These are phyloP conservation scores for Macrophomina phaseolina DNA, from an alignment of 2,329 filamentous ascomycete genomes.

Conservation along the genomic window DNA sequence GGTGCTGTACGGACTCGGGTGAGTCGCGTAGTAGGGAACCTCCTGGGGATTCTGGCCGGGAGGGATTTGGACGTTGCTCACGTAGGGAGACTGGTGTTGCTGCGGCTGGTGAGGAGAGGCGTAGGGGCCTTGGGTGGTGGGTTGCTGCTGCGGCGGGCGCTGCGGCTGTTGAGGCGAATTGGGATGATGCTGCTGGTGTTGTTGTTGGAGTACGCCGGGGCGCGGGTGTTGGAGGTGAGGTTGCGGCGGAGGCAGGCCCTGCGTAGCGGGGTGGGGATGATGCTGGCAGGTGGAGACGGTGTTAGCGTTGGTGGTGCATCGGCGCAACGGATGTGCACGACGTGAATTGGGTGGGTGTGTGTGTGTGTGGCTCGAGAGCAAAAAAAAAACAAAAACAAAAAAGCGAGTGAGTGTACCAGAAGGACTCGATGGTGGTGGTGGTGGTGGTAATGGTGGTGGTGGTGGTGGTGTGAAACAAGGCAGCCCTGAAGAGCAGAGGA, in stretches of 20 bases:
- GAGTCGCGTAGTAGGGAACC: constrained; percentile 69
- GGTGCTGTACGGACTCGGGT: constrained; percentile 82
- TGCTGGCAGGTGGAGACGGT: constrained; percentile 60
- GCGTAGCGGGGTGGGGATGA: constrained; percentile 74
- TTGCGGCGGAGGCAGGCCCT: constrained; percentile 69
- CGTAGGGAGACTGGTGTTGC: constrained; percentile 65
- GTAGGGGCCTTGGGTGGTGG: constrained; percentile 64
- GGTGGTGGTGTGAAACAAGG: constrained; percentile 14
- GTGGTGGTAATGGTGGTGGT: too few species aligned
- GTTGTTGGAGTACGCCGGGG: constrained; percentile 73
- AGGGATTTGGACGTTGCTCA: constrained; percentile 66
- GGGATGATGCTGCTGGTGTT: constrained; percentile 59
- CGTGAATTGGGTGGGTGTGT: constrained; percentile 8
- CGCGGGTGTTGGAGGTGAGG: constrained; percentile 70
- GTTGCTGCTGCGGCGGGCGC: constrained; percentile 62
- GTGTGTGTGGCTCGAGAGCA: constrained; percentile 7
- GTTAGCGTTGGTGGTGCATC: constrained; percentile 28
- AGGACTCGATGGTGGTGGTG: background rate
- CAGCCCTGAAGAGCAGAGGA: constrained; percentile 18
- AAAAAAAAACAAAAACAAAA: constrained; percentile 12
- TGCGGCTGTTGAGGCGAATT: constrained; percentile 67
- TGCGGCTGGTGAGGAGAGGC: constrained; percentile 67
- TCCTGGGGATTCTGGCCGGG: constrained; percentile 70
- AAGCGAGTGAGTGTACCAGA: constrained; percentile 15
- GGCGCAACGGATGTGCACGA: constrained; percentile 26